Percentiles rank a stretch among this genome's conserved stretches.
These are phyloP conservation scores for Cladosporium oxysporum DNA, from an alignment of 2,329 filamentous ascomycete genomes.

Conservation along the genomic window DNA sequence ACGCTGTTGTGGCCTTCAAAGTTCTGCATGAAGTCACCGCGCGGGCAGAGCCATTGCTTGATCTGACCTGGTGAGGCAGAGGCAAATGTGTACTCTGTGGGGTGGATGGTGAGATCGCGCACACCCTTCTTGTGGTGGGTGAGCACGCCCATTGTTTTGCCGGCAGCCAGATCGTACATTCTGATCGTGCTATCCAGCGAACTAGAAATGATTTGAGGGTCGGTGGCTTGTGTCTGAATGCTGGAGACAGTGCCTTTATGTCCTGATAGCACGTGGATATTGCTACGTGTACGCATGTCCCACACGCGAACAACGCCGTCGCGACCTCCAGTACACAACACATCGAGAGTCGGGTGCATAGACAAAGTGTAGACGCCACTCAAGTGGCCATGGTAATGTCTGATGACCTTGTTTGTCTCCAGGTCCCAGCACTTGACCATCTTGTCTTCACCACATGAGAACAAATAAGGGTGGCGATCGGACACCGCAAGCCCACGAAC, in stretches of 20 bases:
- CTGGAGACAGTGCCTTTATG: constrained; percentile 90
- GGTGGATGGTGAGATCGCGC: constrained; percentile 78
- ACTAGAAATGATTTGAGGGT: constrained; percentile 92
- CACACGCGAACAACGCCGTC: constrained; percentile 94
- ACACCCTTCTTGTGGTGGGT: constrained; percentile 99
- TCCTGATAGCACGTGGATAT: constrained; percentile 88
- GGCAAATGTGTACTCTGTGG: constrained; percentile 93
- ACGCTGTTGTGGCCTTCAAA: constrained; percentile 96
- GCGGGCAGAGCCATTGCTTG: constrained; percentile 99
- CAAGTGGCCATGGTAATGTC: constrained; percentile 95
- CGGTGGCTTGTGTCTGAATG: constrained; percentile 89
- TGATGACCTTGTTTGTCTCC: constrained; percentile 98
- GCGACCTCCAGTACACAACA: constrained; percentile 89
- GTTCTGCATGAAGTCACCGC: constrained; percentile 98
- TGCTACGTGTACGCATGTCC: constrained; percentile 97
- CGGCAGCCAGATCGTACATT: constrained; percentile 93
- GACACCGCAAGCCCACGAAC: constrained; percentile 91
- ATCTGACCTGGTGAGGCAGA: constrained; percentile 89
- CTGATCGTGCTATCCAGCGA: constrained; percentile 90
- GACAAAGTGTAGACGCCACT: constrained; percentile 92
- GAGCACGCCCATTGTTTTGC: constrained; percentile 92
- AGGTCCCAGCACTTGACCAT: constrained; percentile 99
- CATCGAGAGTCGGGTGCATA: constrained; percentile 91
- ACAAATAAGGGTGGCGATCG: constrained; percentile 91
- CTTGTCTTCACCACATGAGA: constrained; percentile 97